A percentile compares a stretch with the other conserved stretches of the same genome.
phyloP scores from a whole-genome alignment of 2,329 filamentous ascomycete genomes.

The Pyrenochaeta sp. region DNA sequence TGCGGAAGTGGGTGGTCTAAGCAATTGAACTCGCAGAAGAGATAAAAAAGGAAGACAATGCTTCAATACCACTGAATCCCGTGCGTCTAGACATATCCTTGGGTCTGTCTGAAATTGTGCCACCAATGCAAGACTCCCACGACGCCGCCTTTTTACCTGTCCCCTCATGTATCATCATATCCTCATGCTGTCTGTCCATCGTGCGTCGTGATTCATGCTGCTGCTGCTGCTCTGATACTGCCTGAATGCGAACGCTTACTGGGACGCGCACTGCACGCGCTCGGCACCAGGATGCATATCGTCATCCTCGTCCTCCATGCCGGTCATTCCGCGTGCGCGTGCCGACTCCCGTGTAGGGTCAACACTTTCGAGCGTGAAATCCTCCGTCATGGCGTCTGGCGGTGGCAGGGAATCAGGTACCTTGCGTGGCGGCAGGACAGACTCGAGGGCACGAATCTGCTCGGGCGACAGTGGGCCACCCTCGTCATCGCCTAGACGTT shows the following conservation, averaged over 20 bases:
- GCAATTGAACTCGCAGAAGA: background rate
- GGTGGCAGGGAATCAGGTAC: constrained; percentile 73
- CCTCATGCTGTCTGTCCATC: background rate
- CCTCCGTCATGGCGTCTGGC: constrained; percentile 87
- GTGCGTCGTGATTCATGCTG: background rate
- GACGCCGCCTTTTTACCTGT: background rate
- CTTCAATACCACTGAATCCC: background rate
- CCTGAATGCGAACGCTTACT: constrained; percentile 64
- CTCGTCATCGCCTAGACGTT: constrained; percentile 54
- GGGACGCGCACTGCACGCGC: constrained; percentile 85
- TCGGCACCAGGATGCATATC: constrained; percentile 70
- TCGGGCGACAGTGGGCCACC: constrained; percentile 63
- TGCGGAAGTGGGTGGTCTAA: background rate
- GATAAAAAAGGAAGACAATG: background rate
- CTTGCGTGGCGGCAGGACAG: constrained; percentile 78
- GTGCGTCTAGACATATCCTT: background rate
- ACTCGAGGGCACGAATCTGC: constrained; percentile 81
- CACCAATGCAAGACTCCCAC: background rate
- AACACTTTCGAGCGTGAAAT: constrained; percentile 84
- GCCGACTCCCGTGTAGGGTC: constrained; percentile 71
- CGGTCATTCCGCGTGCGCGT: constrained; percentile 72
- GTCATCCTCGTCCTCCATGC: constrained; percentile 72
- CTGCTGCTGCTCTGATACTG: background rate
- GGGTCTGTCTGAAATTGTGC: background rate
- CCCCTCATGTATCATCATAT: background rate